Base-by-base conservation (phyloP, 768 basidiomycete species). In the Termitomyces sp. region DNA sequence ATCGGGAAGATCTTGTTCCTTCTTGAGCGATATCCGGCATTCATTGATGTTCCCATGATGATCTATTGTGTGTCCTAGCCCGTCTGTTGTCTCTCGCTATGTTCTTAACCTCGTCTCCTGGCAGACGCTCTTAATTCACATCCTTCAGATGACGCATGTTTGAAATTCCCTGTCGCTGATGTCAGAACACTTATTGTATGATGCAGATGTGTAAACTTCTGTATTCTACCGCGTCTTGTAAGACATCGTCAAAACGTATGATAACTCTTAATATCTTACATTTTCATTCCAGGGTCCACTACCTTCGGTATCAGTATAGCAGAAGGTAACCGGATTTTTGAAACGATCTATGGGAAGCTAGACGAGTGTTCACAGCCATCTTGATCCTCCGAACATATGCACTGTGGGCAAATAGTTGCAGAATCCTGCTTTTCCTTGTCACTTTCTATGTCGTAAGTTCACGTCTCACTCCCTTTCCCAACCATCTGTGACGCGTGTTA, bases 1-100 rank as follows among this genome's bases (percentile, higher is more conserved):
- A n/a, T 65, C 24, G 66, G 57, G 11, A 73, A 70, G 45, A 48
- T 68, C n/a, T 58, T 72, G 42, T 73, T 60, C 55, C 58, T 72
- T 40, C 58, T 67, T 8, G 62, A 69, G 4, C 66, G 69, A 55
- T 73, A 73, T 59, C 60, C 64, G 9, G 62, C 68, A 2, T 69
- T 73, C 42, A 42, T 70, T n/a, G 71, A 73, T 59, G 62, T 67
- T 7, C 58, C 66, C 33, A 11, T 67, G 6, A 52, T 64, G 24
- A 16, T 70, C 16, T 65, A 61, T 57, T 68, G 70, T 70, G 45
- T 16, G 69, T 45, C 12, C 28, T 48, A 7, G 35, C 32, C n/a
- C 3, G n/a, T 49, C 4, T 24, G 12, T 7, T 36, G 0, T 35
- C 16, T 45, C 22, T 6, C n/a, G 2, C 3, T 12, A 6, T 11